Conservation (phyloP, 2,329 filamentous ascomycete genomes). For the Microascus cirrosus region DNA sequence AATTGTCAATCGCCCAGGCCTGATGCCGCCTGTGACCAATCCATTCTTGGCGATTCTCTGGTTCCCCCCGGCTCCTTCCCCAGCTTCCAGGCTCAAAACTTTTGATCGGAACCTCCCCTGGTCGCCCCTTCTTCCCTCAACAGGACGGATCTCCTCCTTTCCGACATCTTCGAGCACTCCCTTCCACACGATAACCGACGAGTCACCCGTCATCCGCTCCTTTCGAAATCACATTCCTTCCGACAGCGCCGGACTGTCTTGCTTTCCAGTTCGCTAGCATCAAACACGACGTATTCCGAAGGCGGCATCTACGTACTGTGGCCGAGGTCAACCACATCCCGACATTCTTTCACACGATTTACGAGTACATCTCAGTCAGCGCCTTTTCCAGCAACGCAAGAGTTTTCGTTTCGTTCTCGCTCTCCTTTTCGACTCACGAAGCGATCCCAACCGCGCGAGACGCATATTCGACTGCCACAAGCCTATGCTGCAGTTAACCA, state of each 20-base stretch:
- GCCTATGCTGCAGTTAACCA: not conserved
- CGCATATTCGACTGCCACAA: not conserved
- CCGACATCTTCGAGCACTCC: not conserved
- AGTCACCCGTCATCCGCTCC: not conserved
- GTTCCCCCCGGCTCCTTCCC: not conserved
- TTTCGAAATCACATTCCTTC: not conserved
- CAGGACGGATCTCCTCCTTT: not conserved
- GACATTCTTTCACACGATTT: not conserved
- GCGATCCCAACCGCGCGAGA: not conserved
- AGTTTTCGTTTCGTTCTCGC: not conserved
- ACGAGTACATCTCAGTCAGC: not conserved
- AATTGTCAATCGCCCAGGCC: not conserved
- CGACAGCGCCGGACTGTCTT: not conserved
- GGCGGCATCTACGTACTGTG: not conserved
- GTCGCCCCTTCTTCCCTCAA: not conserved
- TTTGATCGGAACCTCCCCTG: not conserved
- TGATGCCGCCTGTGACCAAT: not conserved
- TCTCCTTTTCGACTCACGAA: not conserved
- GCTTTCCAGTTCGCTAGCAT: not conserved
- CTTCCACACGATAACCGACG: not conserved
- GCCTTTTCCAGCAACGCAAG: not conserved
- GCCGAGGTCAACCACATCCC: not conserved
- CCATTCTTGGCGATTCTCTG: not conserved
- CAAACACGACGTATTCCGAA: not conserved
- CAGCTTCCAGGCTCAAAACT: not conserved